Evolutionary conservation across 331 rosid species (phyloP).

Genomic region (Rhamnella rubrinervis): DNA sequence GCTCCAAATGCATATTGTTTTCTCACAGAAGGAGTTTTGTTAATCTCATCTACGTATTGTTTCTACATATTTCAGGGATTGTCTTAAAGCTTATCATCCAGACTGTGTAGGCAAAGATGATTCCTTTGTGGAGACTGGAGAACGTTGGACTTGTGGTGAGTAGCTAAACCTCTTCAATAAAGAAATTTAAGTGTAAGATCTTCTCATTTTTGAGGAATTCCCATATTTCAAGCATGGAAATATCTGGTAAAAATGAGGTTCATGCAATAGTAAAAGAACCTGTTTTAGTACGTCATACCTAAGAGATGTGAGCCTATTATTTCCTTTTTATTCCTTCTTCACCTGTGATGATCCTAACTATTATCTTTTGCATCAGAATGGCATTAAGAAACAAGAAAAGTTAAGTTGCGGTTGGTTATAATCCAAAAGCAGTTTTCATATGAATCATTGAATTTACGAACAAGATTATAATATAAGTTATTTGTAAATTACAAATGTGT

Average conservation of each 20-base stretch:
- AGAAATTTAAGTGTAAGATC: neutral
- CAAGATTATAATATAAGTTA: too few species aligned
- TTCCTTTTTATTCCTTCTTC: too few species aligned
- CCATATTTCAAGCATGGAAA: neutral
- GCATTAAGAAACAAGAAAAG: too few species aligned
- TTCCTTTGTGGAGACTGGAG: slow-evolving; percentile 34
- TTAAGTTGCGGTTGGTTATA: too few species aligned
- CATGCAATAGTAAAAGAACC: neutral
- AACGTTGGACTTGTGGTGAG: slow-evolving; percentile 53
- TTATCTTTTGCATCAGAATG: too few species aligned
- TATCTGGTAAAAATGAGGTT: neutral
- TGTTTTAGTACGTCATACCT: neutral
- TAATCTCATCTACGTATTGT: neutral
- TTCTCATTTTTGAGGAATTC: slow-evolving; percentile 10
- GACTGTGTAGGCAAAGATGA: slow-evolving; percentile 46
- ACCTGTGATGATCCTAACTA: neutral
- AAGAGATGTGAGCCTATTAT: neutral
- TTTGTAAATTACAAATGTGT: too few species aligned
- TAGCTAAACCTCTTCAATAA: slow-evolving; percentile 5
- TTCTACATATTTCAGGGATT: slow-evolving; percentile 39
- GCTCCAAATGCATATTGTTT: neutral
- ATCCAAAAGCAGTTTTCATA: too few species aligned
- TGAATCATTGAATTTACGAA: too few species aligned
- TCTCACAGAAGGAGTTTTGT: neutral
- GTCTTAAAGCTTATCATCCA: slow-evolving; percentile 65